phyloP scores from a whole-genome alignment of 2,329 filamentous ascomycete genomes.

The Anthostomella pinea region DNA sequence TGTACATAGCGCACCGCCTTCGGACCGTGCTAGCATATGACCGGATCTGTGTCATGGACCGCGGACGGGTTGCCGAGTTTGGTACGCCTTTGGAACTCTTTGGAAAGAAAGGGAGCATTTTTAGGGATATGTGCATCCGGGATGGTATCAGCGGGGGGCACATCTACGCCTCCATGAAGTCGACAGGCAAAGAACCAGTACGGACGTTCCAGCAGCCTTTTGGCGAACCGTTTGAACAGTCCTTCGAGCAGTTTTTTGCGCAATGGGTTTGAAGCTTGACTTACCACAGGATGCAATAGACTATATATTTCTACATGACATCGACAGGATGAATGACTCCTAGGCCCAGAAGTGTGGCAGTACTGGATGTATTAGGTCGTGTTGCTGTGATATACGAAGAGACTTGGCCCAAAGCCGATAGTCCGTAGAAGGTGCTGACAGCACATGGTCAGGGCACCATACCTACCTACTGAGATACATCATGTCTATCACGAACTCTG shows the following conservation, averaged over 20 bases:
- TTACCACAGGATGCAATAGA: too few species aligned
- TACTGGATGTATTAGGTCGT: too few species aligned
- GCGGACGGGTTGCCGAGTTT: slow-evolving; percentile 66
- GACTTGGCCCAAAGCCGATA: too few species aligned
- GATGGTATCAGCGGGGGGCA: slow-evolving; percentile 1
- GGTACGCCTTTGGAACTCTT: slow-evolving; percentile 1
- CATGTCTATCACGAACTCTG: too few species aligned
- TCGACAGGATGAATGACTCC: too few species aligned
- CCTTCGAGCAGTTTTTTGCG: slow-evolving; percentile 5
- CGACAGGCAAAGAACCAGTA: background rate
- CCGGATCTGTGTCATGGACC: slow-evolving; percentile 71
- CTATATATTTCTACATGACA: too few species aligned
- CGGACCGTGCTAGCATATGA: slow-evolving; percentile 72
- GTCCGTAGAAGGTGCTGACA: too few species aligned
- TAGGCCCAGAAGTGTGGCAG: too few species aligned
- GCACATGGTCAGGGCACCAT: too few species aligned
- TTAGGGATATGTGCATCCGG: slow-evolving; percentile 3
- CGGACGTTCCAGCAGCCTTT: background rate
- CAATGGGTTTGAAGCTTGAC: background rate
- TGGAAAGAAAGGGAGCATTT: slow-evolving; percentile 1
- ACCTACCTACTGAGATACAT: too few species aligned
- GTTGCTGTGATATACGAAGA: too few species aligned
- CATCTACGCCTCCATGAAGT: background rate
- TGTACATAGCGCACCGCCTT: slow-evolving; percentile 65
- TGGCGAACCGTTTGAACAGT: slow-evolving; percentile 1